Evolutionary conservation across 768 basidiomycete genomes (phyloP).

Genomic region (Piloderma croceum): DNA sequence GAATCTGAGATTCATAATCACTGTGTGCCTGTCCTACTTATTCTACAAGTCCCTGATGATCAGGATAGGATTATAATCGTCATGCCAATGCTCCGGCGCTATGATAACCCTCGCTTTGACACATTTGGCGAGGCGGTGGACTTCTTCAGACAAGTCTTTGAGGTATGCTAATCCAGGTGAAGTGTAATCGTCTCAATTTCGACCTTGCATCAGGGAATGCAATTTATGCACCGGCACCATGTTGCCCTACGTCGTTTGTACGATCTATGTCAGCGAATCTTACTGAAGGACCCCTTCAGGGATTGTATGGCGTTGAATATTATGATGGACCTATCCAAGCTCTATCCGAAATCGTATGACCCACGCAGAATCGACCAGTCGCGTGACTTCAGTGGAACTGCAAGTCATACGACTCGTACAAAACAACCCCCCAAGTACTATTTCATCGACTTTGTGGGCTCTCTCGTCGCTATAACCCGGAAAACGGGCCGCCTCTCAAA

Average conservation of each 20-base stretch:
- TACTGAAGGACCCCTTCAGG: background rate
- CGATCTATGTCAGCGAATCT: background rate
- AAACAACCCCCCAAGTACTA: constrained; percentile 25
- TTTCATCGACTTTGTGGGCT: constrained; percentile 29
- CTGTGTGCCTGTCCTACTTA: constrained; percentile 1
- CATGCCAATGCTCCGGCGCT: constrained; percentile 9
- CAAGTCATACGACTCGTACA: constrained; percentile 26
- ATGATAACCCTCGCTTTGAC: constrained; percentile 25
- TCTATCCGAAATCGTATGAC: background rate
- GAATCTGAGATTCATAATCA: constrained; percentile 1
- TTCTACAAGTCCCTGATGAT: constrained; percentile 2
- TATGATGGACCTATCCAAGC: background rate
- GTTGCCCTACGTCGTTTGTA: constrained; percentile 12
- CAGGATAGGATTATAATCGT: background rate
- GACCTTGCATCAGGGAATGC: constrained; percentile 7
- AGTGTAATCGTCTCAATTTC: background rate
- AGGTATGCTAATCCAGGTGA: constrained; percentile 14
- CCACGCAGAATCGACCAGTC: background rate
- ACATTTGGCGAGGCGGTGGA: constrained; percentile 32
- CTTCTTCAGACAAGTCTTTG: constrained; percentile 27
- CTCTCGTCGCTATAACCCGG: constrained; percentile 12
- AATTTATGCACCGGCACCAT: constrained; percentile 14
- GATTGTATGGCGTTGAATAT: background rate
- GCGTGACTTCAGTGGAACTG: constrained; percentile 15
- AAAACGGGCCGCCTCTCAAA: constrained; percentile 13